Evolutionary conservation across 139 green algal species (phyloP).

Genomic region (Pseudopediastrum boryanum): DNA sequence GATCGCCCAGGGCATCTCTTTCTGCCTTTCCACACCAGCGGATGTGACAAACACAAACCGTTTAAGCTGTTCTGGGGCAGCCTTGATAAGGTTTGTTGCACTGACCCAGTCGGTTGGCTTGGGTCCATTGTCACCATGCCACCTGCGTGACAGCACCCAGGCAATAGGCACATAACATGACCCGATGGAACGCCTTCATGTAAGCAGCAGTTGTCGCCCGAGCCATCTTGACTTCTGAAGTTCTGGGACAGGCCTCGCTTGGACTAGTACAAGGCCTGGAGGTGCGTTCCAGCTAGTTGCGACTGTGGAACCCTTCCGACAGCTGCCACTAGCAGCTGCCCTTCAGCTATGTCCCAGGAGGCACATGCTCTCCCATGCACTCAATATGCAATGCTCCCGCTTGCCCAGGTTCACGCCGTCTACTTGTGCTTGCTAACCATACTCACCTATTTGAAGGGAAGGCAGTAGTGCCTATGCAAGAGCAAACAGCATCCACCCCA

Average conservation of each 20-base stretch:
- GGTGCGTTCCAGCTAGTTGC: background rate
- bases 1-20: constrained; percentile 79
- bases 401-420: background rate
- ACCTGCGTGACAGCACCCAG: constrained; percentile 52
- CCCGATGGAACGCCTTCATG: too few species aligned
- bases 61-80: constrained; percentile 56
- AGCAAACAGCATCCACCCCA: constrained; percentile 72
- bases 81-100: constrained; percentile 78
- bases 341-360: background rate
- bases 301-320: background rate
- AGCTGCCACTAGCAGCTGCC: background rate
- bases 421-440: too few species aligned
- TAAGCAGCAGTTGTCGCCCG: too few species aligned
- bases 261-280: too few species aligned
- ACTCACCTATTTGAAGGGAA: constrained; percentile 83
- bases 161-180: constrained; percentile 19
- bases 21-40: constrained; percentile 82
- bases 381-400: background rate
- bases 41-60: constrained; percentile 89
- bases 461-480: constrained; percentile 85
- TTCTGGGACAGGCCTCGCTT: too few species aligned
- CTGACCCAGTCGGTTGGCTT: constrained; percentile 78
- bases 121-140: constrained; percentile 85
- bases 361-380: background rate
- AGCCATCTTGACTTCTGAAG: too few species aligned